A percentile compares a stretch with the other conserved stretches of the same genome.
Evolutionary conservation across 2,329 filamentous ascomycete genomes (phyloP).

Genomic region (Aphanocladium album): DNA sequence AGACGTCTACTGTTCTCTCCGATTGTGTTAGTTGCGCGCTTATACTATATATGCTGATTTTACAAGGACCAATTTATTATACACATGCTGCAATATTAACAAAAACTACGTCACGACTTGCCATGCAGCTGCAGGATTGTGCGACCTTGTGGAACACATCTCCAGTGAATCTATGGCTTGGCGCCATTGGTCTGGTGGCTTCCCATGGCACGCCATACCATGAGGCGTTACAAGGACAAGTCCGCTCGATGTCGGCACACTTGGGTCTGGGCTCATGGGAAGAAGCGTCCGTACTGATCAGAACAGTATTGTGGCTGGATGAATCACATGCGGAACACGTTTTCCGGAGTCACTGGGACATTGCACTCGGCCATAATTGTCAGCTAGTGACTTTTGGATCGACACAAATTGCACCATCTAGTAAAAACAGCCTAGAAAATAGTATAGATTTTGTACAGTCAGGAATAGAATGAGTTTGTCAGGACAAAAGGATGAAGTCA

Average conservation of each 20-base stretch:
- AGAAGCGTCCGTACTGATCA: neutral
- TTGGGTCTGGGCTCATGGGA: neutral
- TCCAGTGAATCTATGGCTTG: neutral
- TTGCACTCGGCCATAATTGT: slow-evolving; percentile 1
- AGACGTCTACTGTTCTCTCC: neutral
- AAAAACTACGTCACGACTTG: neutral
- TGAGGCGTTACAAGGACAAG: neutral
- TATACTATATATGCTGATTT: slow-evolving; percentile 4
- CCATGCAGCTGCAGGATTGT: neutral
- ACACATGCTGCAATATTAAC: neutral
- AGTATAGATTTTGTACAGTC: neutral
- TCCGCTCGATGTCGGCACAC: neutral
- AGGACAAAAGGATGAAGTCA: neutral
- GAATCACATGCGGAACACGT: neutral
- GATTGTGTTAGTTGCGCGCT: slow-evolving; percentile 1
- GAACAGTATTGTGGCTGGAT: slow-evolving; percentile 4
- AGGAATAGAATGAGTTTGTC: neutral
- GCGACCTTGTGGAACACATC: neutral
- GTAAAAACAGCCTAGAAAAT: neutral
- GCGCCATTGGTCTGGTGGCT: slow-evolving; percentile 5
- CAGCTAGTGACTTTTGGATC: neutral
- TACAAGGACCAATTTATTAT: slow-evolving; percentile 11
- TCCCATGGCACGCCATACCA: slow-evolving; percentile 3
- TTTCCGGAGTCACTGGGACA: slow-evolving; percentile 11
- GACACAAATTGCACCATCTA: neutral